A percentile compares a stretch with the other conserved stretches of the same genome.
These are phyloP conservation scores for Rubus parviflorus DNA, from an alignment of 306 rosid genomes.

Conservation along the genomic window DNA sequence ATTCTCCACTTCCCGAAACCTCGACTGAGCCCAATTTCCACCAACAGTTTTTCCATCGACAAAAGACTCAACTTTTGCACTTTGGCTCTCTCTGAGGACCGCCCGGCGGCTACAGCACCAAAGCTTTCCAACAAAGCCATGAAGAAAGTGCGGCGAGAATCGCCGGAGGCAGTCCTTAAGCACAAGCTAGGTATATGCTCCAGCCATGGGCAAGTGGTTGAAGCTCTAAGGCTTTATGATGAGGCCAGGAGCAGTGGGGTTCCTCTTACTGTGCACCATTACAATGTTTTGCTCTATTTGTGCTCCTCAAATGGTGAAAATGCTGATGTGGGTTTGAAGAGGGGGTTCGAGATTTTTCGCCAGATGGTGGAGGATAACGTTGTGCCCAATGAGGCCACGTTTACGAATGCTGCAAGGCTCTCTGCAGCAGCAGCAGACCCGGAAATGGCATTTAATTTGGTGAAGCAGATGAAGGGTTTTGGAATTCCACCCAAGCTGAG, in stretches of 20 bases:
- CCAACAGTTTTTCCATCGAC: conserved; percentile 11
- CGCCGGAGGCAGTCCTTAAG: conserved; percentile 54
- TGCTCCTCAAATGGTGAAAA: conserved; percentile 41
- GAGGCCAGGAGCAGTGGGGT: conserved; percentile 57
- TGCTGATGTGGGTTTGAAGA: conserved; percentile 36
- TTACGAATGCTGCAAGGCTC: conserved; percentile 80
- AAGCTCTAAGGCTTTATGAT: conserved; percentile 73
- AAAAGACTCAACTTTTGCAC: conserved; percentile 29
- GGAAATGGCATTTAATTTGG: conserved; percentile 78
- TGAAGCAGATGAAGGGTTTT: conserved; percentile 62
- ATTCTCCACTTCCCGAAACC: conserved; percentile 7
- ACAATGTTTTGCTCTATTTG: conserved; percentile 61
- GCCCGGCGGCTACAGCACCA: conserved; percentile 13
- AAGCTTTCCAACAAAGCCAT: conserved; percentile 33
- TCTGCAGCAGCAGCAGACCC: conserved; percentile 73
- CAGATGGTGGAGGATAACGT: conserved; percentile 62
- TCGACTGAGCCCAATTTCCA: background rate
- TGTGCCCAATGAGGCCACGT: conserved; percentile 71
- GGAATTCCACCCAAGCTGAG: conserved; percentile 68
- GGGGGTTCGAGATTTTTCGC: conserved; percentile 80
- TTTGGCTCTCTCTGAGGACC: conserved; percentile 28
- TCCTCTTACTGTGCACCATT: conserved; percentile 45
- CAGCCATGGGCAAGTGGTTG: conserved; percentile 41
- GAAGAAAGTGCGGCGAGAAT: conserved; percentile 46
- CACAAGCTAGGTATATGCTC: conserved; percentile 57